These are phyloP conservation scores for Pyrenochaeta sp. DNA, from an alignment of 2,329 filamentous ascomycete species.

Conservation along the genomic window DNA sequence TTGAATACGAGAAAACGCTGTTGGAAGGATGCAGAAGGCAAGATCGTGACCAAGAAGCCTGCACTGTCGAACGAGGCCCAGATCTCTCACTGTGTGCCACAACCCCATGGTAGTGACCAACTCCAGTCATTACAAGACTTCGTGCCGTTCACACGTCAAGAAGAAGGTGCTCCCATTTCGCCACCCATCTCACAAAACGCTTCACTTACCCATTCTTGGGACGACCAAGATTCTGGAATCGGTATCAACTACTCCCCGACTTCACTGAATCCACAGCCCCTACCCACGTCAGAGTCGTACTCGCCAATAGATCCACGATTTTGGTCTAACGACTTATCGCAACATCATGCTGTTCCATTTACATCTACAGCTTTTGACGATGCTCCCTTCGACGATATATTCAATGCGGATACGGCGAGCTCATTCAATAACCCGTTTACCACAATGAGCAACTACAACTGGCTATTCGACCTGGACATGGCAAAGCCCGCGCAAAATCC, in stretches of 20 bases:
- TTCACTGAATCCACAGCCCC: conserved; percentile 24
- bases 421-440: conserved; percentile 73
- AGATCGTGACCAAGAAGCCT: conserved; percentile 59
- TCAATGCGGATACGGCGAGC: conserved; percentile 68
- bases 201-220: conserved; percentile 34
- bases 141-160: conserved; percentile 25
- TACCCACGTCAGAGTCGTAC: conserved; percentile 27
- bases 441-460: conserved; percentile 69
- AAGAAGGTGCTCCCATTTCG: conserved; percentile 42
- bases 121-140: conserved; percentile 33
- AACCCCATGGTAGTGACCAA: conserved; percentile 12
- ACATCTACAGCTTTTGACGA: conserved; percentile 34
- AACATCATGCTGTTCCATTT: conserved; percentile 36
- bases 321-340: conserved; percentile 43
- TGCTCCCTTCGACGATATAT: conserved; percentile 62
- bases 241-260: conserved; percentile 26
- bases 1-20: conserved; percentile 62
- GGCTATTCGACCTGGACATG: conserved; percentile 64
- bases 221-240: conserved; percentile 41
- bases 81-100: conserved; percentile 9
- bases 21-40: conserved; percentile 64
- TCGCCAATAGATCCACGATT: conserved; percentile 41
- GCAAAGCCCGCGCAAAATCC: conserved; percentile 25
- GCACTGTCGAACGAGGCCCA: conserved; percentile 20
- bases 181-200: conserved; percentile 44